Evolutionary conservation across 1,139 yeast species (phyloP).

Genomic region (Pichia sp.): DNA sequence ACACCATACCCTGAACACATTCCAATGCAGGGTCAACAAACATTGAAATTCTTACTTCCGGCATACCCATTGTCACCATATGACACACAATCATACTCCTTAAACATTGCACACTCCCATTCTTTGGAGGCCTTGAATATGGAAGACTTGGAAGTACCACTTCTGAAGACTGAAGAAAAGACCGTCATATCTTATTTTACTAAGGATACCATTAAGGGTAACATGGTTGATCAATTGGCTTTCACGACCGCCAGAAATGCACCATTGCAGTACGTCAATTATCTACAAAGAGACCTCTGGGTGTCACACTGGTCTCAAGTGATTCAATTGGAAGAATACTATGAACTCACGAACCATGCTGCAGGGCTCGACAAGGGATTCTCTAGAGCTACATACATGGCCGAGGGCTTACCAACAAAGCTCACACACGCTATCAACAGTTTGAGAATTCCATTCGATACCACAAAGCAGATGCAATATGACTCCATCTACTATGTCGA

Average conservation of each 20-base stretch:
- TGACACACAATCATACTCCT: constrained; percentile 42
- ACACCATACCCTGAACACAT: constrained; percentile 60
- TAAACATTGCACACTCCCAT: constrained; percentile 46
- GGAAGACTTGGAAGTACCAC: constrained; percentile 3
- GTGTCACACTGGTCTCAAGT: constrained; percentile 67
- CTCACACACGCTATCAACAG: constrained; percentile 46
- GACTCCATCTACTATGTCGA: constrained; percentile 61
- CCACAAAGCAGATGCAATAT: constrained; percentile 34
- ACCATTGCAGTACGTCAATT: constrained; percentile 57
- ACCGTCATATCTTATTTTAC: constrained; percentile 1
- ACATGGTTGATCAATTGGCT: constrained; percentile 40
- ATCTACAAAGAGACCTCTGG: constrained; percentile 74
- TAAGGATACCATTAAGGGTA: constrained; percentile 31
- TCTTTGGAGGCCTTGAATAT: constrained; percentile 35
- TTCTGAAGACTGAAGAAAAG: constrained; percentile 3
- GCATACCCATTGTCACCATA: constrained; percentile 62
- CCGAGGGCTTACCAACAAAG: constrained; percentile 37
- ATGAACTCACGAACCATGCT: constrained; percentile 71
- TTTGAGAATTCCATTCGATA: constrained; percentile 43
- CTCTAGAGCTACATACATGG: constrained; percentile 71
- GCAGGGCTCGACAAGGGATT: constrained; percentile 65
- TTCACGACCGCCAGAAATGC: constrained; percentile 58
- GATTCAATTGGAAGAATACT: constrained; percentile 71
- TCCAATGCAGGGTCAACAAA: constrained; percentile 56
- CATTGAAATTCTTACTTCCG: constrained; percentile 42